phyloP scores from a whole-genome alignment of 1,284 basidiomycete species.

The Tilletiaria anomala region DNA sequence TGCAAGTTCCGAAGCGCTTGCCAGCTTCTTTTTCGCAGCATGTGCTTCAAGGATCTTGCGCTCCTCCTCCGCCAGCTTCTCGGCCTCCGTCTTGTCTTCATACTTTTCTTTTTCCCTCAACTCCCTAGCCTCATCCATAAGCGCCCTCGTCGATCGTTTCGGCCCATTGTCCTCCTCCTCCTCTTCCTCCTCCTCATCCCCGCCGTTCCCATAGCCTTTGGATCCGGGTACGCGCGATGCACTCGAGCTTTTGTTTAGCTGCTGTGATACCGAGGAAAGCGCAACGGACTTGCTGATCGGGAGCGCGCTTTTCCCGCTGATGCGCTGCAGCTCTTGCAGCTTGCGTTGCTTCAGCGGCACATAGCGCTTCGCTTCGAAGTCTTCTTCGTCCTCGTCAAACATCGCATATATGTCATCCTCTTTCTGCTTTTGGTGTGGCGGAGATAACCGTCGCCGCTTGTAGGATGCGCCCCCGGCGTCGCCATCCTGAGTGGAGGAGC shows the following conservation, averaged over 20 bases:
- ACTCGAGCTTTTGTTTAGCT: too few relatives aligned
- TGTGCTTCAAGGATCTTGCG: constrained; percentile 81
- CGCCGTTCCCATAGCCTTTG: neutral
- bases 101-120: constrained; percentile 60
- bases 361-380: too few relatives aligned
- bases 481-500: too few relatives aligned
- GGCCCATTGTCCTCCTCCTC: constrained; percentile 49
- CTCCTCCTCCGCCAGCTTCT: constrained; percentile 75
- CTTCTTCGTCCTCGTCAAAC: too few relatives aligned
- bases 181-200: constrained; percentile 47
- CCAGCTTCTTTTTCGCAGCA: constrained; percentile 73
- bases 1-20: constrained; percentile 79
- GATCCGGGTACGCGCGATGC: neutral
- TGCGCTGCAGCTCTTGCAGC: constrained; percentile 57
- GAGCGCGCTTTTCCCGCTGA: too few relatives aligned
- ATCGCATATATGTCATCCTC: too few relatives aligned
- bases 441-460: too few relatives aligned
- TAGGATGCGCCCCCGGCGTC: too few relatives aligned
- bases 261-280: too few relatives aligned
- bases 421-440: too few relatives aligned
- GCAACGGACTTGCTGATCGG: too few relatives aligned
- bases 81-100: constrained; percentile 57
- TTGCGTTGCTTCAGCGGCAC: constrained; percentile 73
- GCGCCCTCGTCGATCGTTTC: constrained; percentile 49
- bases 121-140: constrained; percentile 41